phyloP scores from a whole-genome alignment of 306 rosid species.

The Styphnolobium japonicum region DNA sequence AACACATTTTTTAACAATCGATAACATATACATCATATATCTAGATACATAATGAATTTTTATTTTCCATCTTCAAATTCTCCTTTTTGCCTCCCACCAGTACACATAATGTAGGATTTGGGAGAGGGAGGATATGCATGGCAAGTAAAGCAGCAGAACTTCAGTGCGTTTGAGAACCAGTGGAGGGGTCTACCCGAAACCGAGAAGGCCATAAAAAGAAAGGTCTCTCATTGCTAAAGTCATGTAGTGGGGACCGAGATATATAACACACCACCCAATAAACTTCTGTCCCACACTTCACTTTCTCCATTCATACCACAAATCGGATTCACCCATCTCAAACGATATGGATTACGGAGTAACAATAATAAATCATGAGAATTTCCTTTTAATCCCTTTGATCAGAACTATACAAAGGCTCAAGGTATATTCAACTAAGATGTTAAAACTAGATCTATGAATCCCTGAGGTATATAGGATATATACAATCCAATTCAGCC shows the following conservation, averaged over 20 bases:
- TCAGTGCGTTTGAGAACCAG: not conserved
- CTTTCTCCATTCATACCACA: conserved; percentile 31
- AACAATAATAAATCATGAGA: not conserved
- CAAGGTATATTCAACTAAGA: conserved; percentile 33
- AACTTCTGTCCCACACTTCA: conserved; percentile 9
- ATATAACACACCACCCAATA: conserved; percentile 13
- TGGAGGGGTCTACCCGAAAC: not conserved
- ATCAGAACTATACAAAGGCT: conserved; percentile 36
- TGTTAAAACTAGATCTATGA: conserved; percentile 26
- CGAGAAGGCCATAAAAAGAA: not conserved
- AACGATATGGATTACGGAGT: not conserved
- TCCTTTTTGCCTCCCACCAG: not conserved
- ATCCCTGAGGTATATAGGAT: conserved; percentile 19
- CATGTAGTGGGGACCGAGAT: conserved; percentile 30
- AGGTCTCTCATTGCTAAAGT: not conserved
- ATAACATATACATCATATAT: not conserved
- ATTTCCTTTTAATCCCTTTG: conserved; percentile 13
- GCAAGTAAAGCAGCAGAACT: not conserved
- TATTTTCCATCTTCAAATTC: not conserved
- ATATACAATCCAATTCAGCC: conserved; percentile 10
- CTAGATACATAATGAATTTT: not conserved
- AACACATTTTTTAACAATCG: not conserved
- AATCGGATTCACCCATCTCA: conserved; percentile 6
- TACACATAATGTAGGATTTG: not conserved
- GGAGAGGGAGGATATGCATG: conserved; percentile 11